Base-by-base conservation (phyloP, 2,329 filamentous ascomycete species). In the Knufia petricola region DNA sequence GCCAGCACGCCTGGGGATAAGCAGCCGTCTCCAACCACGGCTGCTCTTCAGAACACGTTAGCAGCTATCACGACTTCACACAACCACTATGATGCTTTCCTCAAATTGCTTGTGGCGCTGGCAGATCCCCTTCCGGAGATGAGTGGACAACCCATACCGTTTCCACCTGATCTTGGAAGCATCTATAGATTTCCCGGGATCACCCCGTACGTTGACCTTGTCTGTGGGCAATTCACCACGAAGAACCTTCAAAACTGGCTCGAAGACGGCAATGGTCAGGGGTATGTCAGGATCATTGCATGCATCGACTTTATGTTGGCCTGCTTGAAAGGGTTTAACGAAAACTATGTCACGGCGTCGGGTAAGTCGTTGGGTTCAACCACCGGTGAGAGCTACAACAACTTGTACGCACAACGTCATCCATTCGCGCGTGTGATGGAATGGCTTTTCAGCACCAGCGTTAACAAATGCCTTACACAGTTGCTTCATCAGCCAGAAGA, bases 401-500 rank as follows among this genome's bases (percentile, higher is more conserved):
- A 94, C 24, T 72, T 78, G 21, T 99, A 98, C 62, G 81, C 92
- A 50, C 79, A 81, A 20, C 76, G 95, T 46, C 94, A 98, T 67
- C 90, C 94, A 0, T 98, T 96, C 61, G 82, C 86, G 2, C 81
- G 94, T 51, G 83, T 94, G 13, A 95, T 96, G 85, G 92, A 98
- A 62, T 96, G 92, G 88, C 79, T 98, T 67, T 95, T 94, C 66
- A 95, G 94, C 62, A 87, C 94, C 60, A 87, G 84, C 55, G 86
- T 95, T 19, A 79, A 94, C 59, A 78, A 78, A 55, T 79, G 83
- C 12, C 69, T 98, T 1, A 90, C 95, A 64, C 75, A 79, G 49
- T 79, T 84, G 9, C 79, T 92, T 24, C 85, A 90, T 57, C 84
- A 94, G 62, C 79, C 90, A 56, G 69, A 83, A 13, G 72, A 76